Conservation (phyloP, 2,329 filamentous ascomycete species). For the Pseudogymnoascus sp. region DNA sequence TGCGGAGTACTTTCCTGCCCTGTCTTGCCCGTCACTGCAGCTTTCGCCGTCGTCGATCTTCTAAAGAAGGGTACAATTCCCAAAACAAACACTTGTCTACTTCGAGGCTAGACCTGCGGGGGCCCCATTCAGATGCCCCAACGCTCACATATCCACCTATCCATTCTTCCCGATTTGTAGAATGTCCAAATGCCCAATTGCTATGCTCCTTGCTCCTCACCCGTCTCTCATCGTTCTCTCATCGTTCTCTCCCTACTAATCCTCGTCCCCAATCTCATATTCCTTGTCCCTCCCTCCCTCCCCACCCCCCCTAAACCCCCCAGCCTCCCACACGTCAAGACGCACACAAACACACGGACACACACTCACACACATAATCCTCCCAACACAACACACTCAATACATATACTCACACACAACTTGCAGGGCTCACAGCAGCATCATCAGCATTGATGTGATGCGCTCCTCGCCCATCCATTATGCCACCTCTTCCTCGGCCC, state of each 20-base stretch:
- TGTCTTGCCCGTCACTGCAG: background rate
- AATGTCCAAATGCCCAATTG: background rate
- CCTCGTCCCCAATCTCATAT: background rate
- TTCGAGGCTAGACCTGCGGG: background rate
- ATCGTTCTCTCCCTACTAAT: background rate
- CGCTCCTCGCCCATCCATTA: background rate
- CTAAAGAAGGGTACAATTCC: no score
- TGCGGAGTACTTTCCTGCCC: background rate
- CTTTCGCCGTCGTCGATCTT: no score
- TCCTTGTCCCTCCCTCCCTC: background rate
- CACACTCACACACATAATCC: background rate
- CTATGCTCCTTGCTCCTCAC: background rate
- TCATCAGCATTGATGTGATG: conserved; percentile 4
- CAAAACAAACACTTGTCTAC: conserved; percentile 1
- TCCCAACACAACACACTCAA: conserved; percentile 2
- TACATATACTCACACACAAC: background rate
- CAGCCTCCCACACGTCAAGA: background rate
- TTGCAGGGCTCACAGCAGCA: conserved; percentile 4
- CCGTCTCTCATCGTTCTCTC: background rate
- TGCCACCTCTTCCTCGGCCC: background rate
- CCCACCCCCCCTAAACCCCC: background rate
- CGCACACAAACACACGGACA: background rate
- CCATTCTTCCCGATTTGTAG: background rate
- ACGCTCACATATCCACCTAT: background rate
- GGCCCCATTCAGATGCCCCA: background rate